Evolutionary conservation across 805 yeast species (phyloP).

Genomic region (Saccharomycopsis sp.): DNA sequence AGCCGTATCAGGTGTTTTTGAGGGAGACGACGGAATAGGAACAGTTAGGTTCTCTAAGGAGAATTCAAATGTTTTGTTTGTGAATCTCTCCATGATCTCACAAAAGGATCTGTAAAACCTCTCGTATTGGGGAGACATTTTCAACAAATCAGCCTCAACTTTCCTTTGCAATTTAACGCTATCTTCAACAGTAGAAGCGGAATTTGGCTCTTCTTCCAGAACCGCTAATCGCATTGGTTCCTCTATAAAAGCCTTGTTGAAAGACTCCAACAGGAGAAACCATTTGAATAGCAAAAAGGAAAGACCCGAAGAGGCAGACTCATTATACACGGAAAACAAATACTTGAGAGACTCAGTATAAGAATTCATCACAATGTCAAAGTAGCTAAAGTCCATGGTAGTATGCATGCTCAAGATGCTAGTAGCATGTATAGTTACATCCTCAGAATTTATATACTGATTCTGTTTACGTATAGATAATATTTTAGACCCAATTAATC

Average conservation of each 20-base stretch:
- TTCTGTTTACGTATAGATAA: constrained; percentile 23
- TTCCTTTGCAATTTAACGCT: constrained; percentile 10
- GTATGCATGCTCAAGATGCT: not conserved
- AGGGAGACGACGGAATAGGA: not conserved
- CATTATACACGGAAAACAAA: not conserved
- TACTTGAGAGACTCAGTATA: not conserved
- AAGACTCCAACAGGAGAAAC: constrained; percentile 18
- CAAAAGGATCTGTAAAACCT: constrained; percentile 1
- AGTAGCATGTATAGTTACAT: not conserved
- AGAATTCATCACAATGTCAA: not conserved
- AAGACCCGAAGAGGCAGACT: not conserved
- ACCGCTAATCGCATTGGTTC: not conserved
- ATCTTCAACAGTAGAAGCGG: not conserved
- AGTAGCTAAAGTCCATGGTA: not conserved
- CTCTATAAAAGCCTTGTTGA: constrained; percentile 1
- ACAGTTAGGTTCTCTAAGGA: not conserved
- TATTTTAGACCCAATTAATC: constrained; percentile 50
- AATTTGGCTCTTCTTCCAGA: not conserved
- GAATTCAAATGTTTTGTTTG: not conserved
- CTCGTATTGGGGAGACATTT: constrained; percentile 3
- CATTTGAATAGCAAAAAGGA: constrained; percentile 23
- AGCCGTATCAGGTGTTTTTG: no score
- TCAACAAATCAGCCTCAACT: constrained; percentile 8
- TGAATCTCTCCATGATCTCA: constrained; percentile 6
- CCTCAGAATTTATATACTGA: constrained; percentile 4